Percentiles rank a stretch among this genome's conserved stretches.
phyloP scores from a whole-genome alignment of 1,139 yeast species.

The Protomyces inouyei region DNA sequence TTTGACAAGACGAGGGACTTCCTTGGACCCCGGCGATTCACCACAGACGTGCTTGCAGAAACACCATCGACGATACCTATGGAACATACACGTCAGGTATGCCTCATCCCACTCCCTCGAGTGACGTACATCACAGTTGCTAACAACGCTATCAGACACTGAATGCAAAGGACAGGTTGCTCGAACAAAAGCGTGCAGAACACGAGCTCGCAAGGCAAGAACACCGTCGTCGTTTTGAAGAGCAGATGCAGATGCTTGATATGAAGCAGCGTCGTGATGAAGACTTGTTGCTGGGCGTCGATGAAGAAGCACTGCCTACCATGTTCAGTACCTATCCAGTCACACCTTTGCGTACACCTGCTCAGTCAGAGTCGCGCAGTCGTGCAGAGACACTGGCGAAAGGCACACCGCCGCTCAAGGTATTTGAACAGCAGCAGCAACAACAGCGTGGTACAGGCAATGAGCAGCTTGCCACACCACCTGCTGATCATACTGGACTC shows the following conservation, averaged over 20 bases:
- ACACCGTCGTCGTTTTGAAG: conserved; percentile 34
- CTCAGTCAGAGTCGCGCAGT: conserved; percentile 30
- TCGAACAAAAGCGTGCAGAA: conserved; percentile 35
- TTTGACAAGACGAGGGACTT: not conserved
- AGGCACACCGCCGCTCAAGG: conserved; percentile 21
- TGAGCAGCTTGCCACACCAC: conserved; percentile 33
- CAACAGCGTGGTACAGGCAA: conserved; percentile 26
- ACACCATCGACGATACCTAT: not conserved
- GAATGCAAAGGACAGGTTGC: conserved; percentile 20
- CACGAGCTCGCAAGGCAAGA: conserved; percentile 34
- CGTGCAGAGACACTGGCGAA: conserved; percentile 25
- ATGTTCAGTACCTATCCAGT: conserved; percentile 28
- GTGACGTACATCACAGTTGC: not conserved
- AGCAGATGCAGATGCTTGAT: conserved; percentile 34
- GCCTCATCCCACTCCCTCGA: not conserved
- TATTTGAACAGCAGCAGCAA: not conserved
- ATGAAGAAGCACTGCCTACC: conserved; percentile 20
- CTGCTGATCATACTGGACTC: conserved; percentile 30
- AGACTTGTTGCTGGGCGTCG: conserved; percentile 32
- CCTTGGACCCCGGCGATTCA: not conserved
- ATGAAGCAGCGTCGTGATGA: conserved; percentile 35
- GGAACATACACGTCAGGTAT: not conserved
- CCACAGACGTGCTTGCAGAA: not conserved
- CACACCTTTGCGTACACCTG: conserved; percentile 32
- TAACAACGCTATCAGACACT: not conserved